These are phyloP conservation scores for Nemania serpens DNA, from an alignment of 2,329 filamentous ascomycete genomes.

Conservation along the genomic window DNA sequence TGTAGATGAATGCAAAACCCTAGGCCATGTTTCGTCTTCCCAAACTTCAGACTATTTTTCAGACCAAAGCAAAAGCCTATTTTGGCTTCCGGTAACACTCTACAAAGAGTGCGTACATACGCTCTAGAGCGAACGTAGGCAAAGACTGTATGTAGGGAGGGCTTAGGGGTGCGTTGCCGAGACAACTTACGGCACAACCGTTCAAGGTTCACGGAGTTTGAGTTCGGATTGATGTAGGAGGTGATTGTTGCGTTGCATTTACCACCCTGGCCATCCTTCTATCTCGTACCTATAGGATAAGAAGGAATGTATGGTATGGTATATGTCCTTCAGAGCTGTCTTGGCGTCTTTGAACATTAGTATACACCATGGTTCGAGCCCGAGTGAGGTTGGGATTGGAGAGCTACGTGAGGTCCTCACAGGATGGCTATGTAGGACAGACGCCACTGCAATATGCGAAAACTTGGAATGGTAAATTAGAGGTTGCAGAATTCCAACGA, in stretches of 20 bases:
- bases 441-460: conserved; percentile 20
- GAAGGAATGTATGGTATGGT: not conserved
- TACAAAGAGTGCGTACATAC: not conserved
- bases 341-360: conserved; percentile 5
- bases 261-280: conserved; percentile 12
- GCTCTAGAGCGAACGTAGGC: not conserved
- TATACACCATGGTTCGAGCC: not conserved
- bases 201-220: conserved; percentile 29
- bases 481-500: not conserved
- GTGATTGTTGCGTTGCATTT: conserved; percentile 19
- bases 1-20: conserved; percentile 32
- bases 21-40: conserved; percentile 10
- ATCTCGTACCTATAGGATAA: conserved; percentile 10
- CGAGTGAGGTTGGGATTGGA: conserved; percentile 9
- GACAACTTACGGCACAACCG: conserved; percentile 4
- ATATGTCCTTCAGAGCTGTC: conserved; percentile 16
- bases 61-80: too few relatives aligned
- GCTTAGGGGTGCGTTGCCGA: conserved; percentile 12
- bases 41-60: conserved; percentile 4
- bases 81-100: too few relatives aligned
- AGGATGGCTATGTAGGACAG: conserved; percentile 17
- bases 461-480: conserved; percentile 7
- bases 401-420: not conserved
- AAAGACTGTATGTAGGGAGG: not conserved
- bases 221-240: conserved; percentile 2